Evolutionary conservation across 2,329 filamentous ascomycete genomes (phyloP).

Genomic region (Scopulariopsis brevicaulis): DNA sequence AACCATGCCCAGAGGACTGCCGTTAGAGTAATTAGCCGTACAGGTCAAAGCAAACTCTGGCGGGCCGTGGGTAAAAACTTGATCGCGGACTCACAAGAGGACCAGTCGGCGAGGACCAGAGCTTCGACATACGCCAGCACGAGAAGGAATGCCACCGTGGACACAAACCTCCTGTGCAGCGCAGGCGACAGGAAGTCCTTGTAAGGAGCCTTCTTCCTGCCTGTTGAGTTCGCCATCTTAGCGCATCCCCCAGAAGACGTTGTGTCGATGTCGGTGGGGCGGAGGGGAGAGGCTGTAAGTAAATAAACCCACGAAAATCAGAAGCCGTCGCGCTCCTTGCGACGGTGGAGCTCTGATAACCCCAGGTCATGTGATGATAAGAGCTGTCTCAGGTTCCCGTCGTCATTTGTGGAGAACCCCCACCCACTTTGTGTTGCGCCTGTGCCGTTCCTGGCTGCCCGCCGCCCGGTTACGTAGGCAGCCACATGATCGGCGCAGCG

Average conservation of each 20-base stretch:
- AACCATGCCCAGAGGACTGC: conserved; percentile 80
- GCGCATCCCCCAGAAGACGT: conserved; percentile 1
- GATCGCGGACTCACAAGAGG: conserved; percentile 44
- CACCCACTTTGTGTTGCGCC: neutral
- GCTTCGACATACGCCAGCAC: conserved; percentile 63
- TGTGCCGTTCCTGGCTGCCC: neutral
- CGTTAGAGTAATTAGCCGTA: neutral
- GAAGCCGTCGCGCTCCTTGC: neutral
- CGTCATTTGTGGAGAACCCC: neutral
- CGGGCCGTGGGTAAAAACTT: neutral
- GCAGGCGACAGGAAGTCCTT: conserved; percentile 86
- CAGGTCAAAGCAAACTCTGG: neutral
- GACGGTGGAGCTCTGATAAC: conserved; percentile 2
- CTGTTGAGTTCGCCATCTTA: conserved; percentile 2
- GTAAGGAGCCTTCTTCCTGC: conserved; percentile 39
- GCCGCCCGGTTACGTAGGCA: conserved; percentile 4
- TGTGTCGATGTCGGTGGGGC: neutral
- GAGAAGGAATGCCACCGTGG: conserved; percentile 59
- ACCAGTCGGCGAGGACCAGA: conserved; percentile 53
- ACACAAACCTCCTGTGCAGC: conserved; percentile 76
- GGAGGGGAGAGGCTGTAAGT: conserved; percentile 2
- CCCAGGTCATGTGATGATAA: conserved; percentile 6
- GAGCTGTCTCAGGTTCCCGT: neutral
- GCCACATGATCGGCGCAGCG: neutral
- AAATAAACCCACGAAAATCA: conserved; percentile 1